Evolutionary conservation across 2,329 filamentous ascomycete genomes (phyloP).

Genomic region (Trichocomaceae sp.): DNA sequence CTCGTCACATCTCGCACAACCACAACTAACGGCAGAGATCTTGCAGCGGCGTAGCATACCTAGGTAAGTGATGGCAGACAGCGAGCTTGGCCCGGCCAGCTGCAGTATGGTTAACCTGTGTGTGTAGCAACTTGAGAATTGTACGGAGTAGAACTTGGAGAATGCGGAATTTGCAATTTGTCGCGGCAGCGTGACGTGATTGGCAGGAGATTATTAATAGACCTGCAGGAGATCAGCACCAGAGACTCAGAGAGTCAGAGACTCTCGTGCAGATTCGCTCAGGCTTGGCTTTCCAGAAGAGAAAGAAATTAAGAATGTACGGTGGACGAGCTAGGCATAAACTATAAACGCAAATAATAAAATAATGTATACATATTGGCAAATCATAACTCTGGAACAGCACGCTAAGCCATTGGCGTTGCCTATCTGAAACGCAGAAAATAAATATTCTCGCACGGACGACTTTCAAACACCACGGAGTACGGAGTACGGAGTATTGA

Average conservation of each 20-base stretch:
- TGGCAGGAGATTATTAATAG: not conserved
- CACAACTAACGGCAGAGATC: no score
- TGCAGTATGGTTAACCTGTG: not conserved
- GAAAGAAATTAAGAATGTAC: no score
- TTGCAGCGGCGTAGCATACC: no score
- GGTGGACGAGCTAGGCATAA: no score
- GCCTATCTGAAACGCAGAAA: not conserved
- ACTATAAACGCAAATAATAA: not conserved
- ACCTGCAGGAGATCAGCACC: not conserved
- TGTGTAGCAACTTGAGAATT: not conserved
- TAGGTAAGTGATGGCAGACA: no score
- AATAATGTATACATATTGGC: no score
- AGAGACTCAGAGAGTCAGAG: no score
- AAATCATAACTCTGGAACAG: no score
- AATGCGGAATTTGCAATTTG: conserved; percentile 1
- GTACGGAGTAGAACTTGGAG: not conserved
- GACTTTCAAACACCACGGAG: no score
- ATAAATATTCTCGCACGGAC: conserved; percentile 4
- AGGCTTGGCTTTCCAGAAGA: not conserved
- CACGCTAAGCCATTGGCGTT: not conserved
- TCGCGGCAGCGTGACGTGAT: conserved; percentile 3
- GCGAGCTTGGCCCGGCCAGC: no score
- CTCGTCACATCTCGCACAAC: conserved; percentile 1
- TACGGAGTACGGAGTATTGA: not conserved
- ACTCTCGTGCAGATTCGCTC: no score